phyloP scores from a whole-genome alignment of 345 rosid genomes.

The Populus simonii region DNA sequence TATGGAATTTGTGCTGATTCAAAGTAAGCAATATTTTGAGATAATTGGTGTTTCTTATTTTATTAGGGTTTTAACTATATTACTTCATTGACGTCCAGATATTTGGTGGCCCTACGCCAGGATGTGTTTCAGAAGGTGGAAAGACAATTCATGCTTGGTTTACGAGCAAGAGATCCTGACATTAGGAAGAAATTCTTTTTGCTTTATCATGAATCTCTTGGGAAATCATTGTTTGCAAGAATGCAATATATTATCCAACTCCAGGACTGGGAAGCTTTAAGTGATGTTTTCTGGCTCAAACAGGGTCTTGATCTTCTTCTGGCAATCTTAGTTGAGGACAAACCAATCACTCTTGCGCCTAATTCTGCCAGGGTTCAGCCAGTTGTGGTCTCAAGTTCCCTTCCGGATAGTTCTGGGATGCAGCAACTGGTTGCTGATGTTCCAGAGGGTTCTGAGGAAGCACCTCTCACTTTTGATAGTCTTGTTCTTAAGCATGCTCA shows the following conservation, averaged over 20 bases:
- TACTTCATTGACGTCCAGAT: constrained; percentile 48
- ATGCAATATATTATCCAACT: constrained; percentile 79
- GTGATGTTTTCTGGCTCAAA: constrained; percentile 99
- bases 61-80: constrained; percentile 13
- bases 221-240: constrained; percentile 70
- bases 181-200: constrained; percentile 79
- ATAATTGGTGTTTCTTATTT: constrained; percentile 17
- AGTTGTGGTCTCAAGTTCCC: constrained; percentile 49
- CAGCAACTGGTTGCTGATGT: constrained; percentile 57
- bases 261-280: constrained; percentile 98
- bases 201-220: constrained; percentile 80
- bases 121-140: constrained; percentile 97
- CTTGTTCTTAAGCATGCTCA: constrained; percentile 83
- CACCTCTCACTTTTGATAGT: constrained; percentile 69
- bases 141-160: constrained; percentile 94
- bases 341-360: constrained; percentile 91
- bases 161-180: constrained; percentile 91
- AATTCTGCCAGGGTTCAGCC: constrained; percentile 88
- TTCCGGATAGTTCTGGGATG: constrained; percentile 56
- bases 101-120: constrained; percentile 61
- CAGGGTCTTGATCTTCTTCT: constrained; percentile 98
- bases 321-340: constrained; percentile 80
- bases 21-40: constrained; percentile 43
- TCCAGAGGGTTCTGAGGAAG: constrained; percentile 68
- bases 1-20: constrained; percentile 87